Conservation (phyloP, 73 alveolate species). For the Tetrahymena elliotti region DNA sequence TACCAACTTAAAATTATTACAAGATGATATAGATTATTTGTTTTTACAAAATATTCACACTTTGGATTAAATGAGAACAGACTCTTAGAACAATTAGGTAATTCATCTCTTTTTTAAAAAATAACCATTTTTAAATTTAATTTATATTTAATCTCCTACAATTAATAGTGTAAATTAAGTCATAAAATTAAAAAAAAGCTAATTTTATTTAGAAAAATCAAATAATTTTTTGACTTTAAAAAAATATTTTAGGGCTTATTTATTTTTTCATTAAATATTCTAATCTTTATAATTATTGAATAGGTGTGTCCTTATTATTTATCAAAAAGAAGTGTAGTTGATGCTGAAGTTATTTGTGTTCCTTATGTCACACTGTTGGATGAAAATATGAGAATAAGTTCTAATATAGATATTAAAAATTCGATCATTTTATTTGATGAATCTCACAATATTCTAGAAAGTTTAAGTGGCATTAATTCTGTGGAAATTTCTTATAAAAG, state of each 20-base stretch:
- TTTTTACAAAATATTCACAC: neutral
- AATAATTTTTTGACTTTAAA: no score
- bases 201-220: no score
- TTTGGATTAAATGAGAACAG: neutral
- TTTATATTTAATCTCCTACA: no score
- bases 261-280: neutral
- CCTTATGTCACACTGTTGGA: slow-evolving; percentile 64
- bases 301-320: neutral
- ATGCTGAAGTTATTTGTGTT: slow-evolving; percentile 56
- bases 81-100: neutral
- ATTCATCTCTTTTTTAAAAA: no score
- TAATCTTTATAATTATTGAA: neutral
- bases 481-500: slow-evolving; percentile 31
- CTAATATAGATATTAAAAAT: slow-evolving; percentile 46
- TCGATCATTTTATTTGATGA: slow-evolving; percentile 66
- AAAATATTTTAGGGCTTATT: no score
- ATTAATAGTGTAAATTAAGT: no score
- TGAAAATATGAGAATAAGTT: slow-evolving; percentile 58
- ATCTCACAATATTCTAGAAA: slow-evolving; percentile 72
- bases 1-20: neutral
- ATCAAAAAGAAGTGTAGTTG: slow-evolving; percentile 29
- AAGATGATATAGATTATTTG: neutral
- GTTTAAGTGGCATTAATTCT: slow-evolving; percentile 48
- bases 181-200: no score
- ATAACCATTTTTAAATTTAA: no score